Conservation (phyloP, 495 filamentous ascomycete species). For the Neurospora hispaniola region DNA sequence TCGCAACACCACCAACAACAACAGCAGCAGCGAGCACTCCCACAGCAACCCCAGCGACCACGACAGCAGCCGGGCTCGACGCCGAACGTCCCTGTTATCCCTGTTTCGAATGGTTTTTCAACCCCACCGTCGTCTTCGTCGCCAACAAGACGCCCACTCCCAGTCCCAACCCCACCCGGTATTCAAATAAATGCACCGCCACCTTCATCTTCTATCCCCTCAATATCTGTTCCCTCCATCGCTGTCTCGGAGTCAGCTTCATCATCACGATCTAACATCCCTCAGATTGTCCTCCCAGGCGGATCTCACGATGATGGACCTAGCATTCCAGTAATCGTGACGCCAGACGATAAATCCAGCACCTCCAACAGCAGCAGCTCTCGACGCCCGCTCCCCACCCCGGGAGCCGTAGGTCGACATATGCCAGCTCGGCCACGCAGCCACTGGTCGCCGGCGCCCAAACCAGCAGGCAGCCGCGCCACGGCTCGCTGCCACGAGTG, state of each 20-base stretch:
- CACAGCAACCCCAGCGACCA: neutral
- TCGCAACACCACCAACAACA: neutral
- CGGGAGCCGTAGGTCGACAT: slow-evolving; percentile 26
- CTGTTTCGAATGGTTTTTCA: slow-evolving; percentile 39
- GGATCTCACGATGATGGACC: slow-evolving; percentile 18
- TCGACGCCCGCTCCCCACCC: slow-evolving; percentile 29
- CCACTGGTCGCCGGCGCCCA: slow-evolving; percentile 38
- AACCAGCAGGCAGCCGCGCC: slow-evolving; percentile 43
- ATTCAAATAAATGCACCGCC: slow-evolving; percentile 29
- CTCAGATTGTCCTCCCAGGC: slow-evolving; percentile 9
- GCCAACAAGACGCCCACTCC: slow-evolving; percentile 20
- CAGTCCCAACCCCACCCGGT: slow-evolving; percentile 25
- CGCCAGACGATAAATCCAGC: slow-evolving; percentile 27
- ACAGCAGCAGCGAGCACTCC: slow-evolving; percentile 7
- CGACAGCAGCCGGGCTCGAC: slow-evolving; percentile 11
- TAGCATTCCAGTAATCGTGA: slow-evolving; percentile 34
- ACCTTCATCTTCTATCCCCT: slow-evolving; percentile 17
- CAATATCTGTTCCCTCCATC: slow-evolving; percentile 31
- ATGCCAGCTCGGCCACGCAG: slow-evolving; percentile 26
- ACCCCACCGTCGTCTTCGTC: slow-evolving; percentile 24
- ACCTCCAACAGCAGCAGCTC: slow-evolving; percentile 7
- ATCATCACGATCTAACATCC: neutral
- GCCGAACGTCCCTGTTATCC: slow-evolving; percentile 47
- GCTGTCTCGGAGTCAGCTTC: slow-evolving; percentile 31
- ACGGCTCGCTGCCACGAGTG: slow-evolving; percentile 80